Evolutionary conservation across 1,139 yeast genomes (phyloP), one percentile per base, ranked within the genome.

Genomic region (Blastobotrys buckinghamii): DNA sequence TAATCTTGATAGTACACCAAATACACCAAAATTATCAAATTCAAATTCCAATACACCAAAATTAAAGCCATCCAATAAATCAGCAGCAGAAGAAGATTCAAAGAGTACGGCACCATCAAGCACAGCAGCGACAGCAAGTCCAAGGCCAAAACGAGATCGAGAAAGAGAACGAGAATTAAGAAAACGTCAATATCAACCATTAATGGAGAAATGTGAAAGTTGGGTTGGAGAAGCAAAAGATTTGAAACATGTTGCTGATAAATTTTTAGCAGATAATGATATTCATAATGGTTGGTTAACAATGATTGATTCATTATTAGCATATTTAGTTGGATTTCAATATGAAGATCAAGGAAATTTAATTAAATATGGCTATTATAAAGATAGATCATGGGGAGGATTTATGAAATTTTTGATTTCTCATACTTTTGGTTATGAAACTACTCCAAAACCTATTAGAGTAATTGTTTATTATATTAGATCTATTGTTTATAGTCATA

Each of bases 261-360:
- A 55, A 19, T 62, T 62, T 6, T 52, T 53, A 8, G 50, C 54
- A 17, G 53, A 56, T 15, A 54, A 62, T 13, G 50, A 59, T 35
- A 55, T 55, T 27, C 57, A 55, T 15, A 57, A 56, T 12, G 68
- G 70, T 0, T 60, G 62, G 4, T 64, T 65, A 2, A 52, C 59
- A 12, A 59, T 62, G n/a, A 51, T 69, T 50, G 73, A 69, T 52
- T 58, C 71, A 8, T 50, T 68, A 20, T 52, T 69, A 22, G 67
- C 70, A 36, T 70, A 70, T 50, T 57, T 70, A 29, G 62, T 69
- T 2, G 73, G 67, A 5, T 70, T 71, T 51, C 70, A 69, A 50
- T 69, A 64, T 50, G 73, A 69, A 42, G 75, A 71, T 46, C 57
- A 67, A 17, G 67, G 63, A 27, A 66, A 59, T 29, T 52, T 53